phyloP scores from a whole-genome alignment of 1,139 yeast species.

The Saccharomyces hybrid region DNA sequence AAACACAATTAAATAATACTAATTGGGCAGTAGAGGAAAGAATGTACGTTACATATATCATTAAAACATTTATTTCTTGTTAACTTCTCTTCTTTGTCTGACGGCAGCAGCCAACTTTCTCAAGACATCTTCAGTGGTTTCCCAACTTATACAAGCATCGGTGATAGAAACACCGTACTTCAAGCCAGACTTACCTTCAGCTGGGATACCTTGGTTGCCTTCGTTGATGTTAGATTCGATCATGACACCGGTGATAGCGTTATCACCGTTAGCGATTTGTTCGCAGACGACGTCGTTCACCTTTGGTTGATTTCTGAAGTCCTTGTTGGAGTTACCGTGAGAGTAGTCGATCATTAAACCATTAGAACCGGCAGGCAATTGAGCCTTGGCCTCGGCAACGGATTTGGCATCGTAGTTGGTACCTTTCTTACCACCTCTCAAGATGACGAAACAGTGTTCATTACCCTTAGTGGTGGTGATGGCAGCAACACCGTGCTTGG shows the following conservation, averaged over 20 bases:
- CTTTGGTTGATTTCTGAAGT: constrained; percentile 88
- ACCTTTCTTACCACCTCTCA: constrained; percentile 92
- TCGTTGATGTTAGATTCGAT: constrained; percentile 89
- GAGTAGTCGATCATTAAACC: constrained; percentile 93
- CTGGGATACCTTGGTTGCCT: constrained; percentile 84
- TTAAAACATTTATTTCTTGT: constrained; percentile 13
- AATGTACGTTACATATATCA: neutral
- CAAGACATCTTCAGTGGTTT: constrained; percentile 75
- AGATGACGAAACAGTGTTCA: constrained; percentile 77
- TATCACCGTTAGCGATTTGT: constrained; percentile 78
- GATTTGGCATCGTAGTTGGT: constrained; percentile 84
- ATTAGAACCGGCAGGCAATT: constrained; percentile 39
- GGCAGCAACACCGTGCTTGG: constrained; percentile 94
- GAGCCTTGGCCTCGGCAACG: constrained; percentile 67
- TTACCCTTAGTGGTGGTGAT: constrained; percentile 94
- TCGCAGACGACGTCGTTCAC: constrained; percentile 73
- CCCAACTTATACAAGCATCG: constrained; percentile 95
- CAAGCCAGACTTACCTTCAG: constrained; percentile 62
- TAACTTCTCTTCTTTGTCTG: constrained; percentile 56
- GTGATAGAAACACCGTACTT: constrained; percentile 96
- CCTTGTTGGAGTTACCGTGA: constrained; percentile 93
- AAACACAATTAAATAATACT: neutral
- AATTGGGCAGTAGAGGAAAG: neutral
- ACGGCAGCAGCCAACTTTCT: constrained; percentile 76
- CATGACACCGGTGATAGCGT: constrained; percentile 83